These are phyloP conservation scores for Musa balbisiana DNA, from an alignment of 202 grass and related monocot species.

Conservation along the genomic window DNA sequence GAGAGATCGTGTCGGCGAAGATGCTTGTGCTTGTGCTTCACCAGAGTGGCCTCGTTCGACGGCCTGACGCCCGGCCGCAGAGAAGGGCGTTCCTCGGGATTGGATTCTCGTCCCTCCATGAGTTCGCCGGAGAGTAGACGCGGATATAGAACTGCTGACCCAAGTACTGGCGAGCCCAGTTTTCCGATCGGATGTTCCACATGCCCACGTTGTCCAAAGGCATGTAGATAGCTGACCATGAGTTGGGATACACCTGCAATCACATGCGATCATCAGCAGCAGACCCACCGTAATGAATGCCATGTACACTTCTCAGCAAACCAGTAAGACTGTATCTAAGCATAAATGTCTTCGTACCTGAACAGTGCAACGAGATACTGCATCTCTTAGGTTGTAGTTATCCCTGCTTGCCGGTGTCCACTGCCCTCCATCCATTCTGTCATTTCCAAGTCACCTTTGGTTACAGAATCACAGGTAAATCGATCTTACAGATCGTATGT, in stretches of 20 bases:
- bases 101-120: constrained; percentile 59
- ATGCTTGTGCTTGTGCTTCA: neutral
- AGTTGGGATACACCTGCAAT: constrained; percentile 69
- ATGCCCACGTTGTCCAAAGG: constrained; percentile 89
- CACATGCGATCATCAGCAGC: neutral
- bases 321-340: too few relatives aligned
- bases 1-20: too few relatives aligned
- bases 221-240: constrained; percentile 86
- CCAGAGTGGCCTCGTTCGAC: constrained; percentile 58
- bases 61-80: constrained; percentile 60
- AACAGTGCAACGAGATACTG: constrained; percentile 62
- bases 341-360: constrained; percentile 38
- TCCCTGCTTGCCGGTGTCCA: constrained; percentile 72
- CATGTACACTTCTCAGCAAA: too few relatives aligned
- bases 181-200: constrained; percentile 77
- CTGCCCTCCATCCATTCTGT: constrained; percentile 67
- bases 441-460: neutral
- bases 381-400: constrained; percentile 67
- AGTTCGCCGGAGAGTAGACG: constrained; percentile 63
- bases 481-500: too few relatives aligned
- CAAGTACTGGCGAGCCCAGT: constrained; percentile 71
- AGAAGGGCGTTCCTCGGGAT: constrained; percentile 85
- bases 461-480: too few relatives aligned
- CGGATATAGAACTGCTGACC: constrained; percentile 95
- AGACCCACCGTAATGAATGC: neutral